Conservation (phyloP, 192 early-diverging fungal genomes). For the Pecoramyces ruminantium region DNA sequence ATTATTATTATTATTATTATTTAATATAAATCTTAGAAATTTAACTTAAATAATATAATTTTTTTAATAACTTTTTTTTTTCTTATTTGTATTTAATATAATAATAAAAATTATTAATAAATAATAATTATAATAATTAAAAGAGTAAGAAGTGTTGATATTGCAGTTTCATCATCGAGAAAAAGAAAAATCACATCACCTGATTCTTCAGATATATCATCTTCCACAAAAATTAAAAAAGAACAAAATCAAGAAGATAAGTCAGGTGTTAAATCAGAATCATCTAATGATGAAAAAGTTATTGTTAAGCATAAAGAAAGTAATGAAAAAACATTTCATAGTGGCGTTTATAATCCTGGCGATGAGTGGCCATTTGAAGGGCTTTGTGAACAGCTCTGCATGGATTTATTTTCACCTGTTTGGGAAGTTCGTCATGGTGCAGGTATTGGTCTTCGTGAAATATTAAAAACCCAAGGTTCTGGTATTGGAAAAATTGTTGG, state of each 20-base stretch:
- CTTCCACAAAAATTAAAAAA: slow-evolving; percentile 20
- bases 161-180: background rate
- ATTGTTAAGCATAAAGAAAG: slow-evolving; percentile 13
- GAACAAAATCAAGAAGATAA: slow-evolving; percentile 4
- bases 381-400: slow-evolving; percentile 44
- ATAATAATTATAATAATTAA: too few species aligned
- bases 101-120: too few species aligned
- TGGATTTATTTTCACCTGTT: slow-evolving; percentile 49
- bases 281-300: background rate
- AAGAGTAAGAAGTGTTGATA: background rate
- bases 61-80: too few species aligned
- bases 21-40: too few species aligned
- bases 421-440: slow-evolving; percentile 97
- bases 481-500: slow-evolving; percentile 61
- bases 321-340: slow-evolving; percentile 6
- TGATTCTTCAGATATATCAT: slow-evolving; percentile 10
- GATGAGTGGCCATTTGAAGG: slow-evolving; percentile 59
- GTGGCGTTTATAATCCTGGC: slow-evolving; percentile 12
- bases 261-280: background rate
- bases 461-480: slow-evolving; percentile 69
- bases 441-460: slow-evolving; percentile 75
- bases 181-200: background rate
- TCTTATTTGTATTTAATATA: too few species aligned
- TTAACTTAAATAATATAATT: too few species aligned
- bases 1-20: too few species aligned